Conservation (phyloP, 2,329 filamentous ascomycete genomes). For the Diaporthe aspalathi region DNA sequence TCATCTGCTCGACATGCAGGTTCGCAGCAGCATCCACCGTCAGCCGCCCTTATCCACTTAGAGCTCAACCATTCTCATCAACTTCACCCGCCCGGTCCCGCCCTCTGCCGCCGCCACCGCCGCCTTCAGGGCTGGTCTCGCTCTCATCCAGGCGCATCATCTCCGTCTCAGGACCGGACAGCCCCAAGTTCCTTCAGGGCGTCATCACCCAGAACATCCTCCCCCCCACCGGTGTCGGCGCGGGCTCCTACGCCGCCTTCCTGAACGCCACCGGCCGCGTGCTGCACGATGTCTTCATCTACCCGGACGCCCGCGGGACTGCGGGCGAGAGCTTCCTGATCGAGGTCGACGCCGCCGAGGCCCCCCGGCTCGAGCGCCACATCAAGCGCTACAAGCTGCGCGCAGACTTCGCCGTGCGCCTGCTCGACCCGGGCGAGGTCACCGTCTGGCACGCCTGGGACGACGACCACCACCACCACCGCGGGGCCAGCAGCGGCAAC, state of each 20-base stretch:
- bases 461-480: constrained; percentile 57
- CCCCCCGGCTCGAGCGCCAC: constrained; percentile 72
- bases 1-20: constrained; percentile 36
- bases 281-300: constrained; percentile 90
- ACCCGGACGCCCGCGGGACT: constrained; percentile 64
- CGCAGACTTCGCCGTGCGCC: constrained; percentile 77
- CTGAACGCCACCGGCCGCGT: constrained; percentile 87
- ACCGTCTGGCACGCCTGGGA: constrained; percentile 82
- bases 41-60: neutral
- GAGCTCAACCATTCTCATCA: constrained; percentile 28
- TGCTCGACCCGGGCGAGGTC: constrained; percentile 73
- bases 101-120: constrained; percentile 53
- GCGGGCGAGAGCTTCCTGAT: constrained; percentile 73
- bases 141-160: constrained; percentile 84
- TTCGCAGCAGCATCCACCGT: constrained; percentile 16
- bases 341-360: constrained; percentile 81
- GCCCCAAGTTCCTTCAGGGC: constrained; percentile 87
- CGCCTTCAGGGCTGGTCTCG: constrained; percentile 59
- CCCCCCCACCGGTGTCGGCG: constrained; percentile 48
- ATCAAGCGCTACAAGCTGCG: constrained; percentile 88
- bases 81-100: constrained; percentile 39
- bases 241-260: constrained; percentile 83
- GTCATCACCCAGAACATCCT: constrained; percentile 81
- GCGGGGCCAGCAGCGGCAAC: constrained; percentile 43
- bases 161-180: constrained; percentile 81